Percentiles rank a stretch among this genome's conserved stretches.
Conservation (phyloP, 805 yeast species). For the Monosporozyma aerobia region DNA sequence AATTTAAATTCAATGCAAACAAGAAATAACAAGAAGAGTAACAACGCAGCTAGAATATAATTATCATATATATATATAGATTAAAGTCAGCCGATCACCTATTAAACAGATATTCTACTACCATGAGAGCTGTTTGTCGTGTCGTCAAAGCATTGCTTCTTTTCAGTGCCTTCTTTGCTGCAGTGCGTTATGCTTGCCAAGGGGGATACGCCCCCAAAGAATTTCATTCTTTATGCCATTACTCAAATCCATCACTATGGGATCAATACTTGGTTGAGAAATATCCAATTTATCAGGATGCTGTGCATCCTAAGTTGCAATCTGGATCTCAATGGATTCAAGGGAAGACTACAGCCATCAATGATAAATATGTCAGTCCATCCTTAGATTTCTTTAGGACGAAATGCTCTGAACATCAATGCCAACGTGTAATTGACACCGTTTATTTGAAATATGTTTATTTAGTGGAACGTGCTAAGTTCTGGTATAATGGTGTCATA, state of each 20-base stretch:
- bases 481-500: constrained; percentile 9
- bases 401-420: not conserved
- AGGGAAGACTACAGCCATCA: not conserved
- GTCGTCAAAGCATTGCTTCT: not conserved
- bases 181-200: not conserved
- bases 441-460: not conserved
- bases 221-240: not conserved
- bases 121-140: not conserved
- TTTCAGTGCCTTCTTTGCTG: not conserved
- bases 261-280: not conserved
- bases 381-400: not conserved
- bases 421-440: not conserved
- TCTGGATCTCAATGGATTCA: not conserved
- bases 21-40: not conserved
- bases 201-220: not conserved
- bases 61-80: not conserved
- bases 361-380: not conserved
- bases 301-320: not conserved
- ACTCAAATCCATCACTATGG: not conserved
- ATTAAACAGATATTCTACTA: not conserved
- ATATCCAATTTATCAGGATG: not conserved
- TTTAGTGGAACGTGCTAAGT: not conserved
- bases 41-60: not conserved
- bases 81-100: not conserved
- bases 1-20: not conserved